phyloP scores from a whole-genome alignment of 2,329 filamentous ascomycete genomes.

The Neonectria neomacrospora region DNA sequence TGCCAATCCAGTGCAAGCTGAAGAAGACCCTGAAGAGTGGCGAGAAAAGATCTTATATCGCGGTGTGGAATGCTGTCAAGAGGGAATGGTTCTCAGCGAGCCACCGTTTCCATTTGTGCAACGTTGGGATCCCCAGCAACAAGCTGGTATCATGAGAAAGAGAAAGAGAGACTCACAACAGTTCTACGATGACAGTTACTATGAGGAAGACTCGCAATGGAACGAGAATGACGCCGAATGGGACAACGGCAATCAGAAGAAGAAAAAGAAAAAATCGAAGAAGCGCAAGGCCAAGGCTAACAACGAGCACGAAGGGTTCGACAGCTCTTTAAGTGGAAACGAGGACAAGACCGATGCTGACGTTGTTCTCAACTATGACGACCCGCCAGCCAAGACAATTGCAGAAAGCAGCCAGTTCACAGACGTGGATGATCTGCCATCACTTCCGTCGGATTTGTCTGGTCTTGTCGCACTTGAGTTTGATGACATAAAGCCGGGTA shows the following conservation, averaged over 20 bases:
- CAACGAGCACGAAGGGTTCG: constrained; percentile 20
- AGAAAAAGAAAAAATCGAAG: constrained; percentile 52
- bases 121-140: constrained; percentile 84
- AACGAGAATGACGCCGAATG: constrained; percentile 48
- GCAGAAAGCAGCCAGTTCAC: constrained; percentile 58
- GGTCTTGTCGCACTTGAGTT: constrained; percentile 62
- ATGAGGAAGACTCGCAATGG: constrained; percentile 43
- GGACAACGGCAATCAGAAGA: constrained; percentile 51
- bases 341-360: constrained; percentile 40
- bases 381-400: constrained; percentile 46
- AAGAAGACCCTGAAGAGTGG: constrained; percentile 73
- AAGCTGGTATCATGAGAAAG: constrained; percentile 55
- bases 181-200: constrained; percentile 45
- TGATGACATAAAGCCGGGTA: constrained; percentile 64
- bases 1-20: constrained; percentile 28
- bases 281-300: constrained; percentile 48
- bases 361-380: constrained; percentile 55
- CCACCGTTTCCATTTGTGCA: constrained; percentile 93
- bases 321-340: constrained; percentile 12
- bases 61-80: constrained; percentile 86
- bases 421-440: constrained; percentile 69
- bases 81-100: constrained; percentile 73
- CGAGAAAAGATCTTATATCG: constrained; percentile 76
- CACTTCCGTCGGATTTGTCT: constrained; percentile 67
- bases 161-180: constrained; percentile 60